Conservation (phyloP, 2,329 filamentous ascomycete genomes). For the Fusarium lateritium region DNA sequence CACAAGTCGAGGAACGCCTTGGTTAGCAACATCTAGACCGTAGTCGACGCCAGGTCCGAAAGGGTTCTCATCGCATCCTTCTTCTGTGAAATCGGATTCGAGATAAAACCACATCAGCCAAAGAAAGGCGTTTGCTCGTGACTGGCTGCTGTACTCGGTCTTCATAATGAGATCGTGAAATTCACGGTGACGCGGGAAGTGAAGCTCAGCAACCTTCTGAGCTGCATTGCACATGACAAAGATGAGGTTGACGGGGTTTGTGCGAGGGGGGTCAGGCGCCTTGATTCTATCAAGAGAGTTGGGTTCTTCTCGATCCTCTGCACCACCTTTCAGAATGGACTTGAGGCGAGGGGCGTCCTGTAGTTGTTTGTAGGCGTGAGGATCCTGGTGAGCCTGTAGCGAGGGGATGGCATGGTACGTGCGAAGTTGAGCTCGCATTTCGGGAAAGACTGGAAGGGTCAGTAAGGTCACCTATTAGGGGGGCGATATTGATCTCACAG, state of each 20-base stretch:
- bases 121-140: slow-evolving; percentile 88
- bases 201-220: slow-evolving; percentile 90
- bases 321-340: slow-evolving; percentile 96
- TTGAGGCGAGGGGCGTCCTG: slow-evolving; percentile 97
- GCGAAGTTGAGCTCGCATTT: slow-evolving; percentile 97
- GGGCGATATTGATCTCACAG: slow-evolving; percentile 70
- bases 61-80: slow-evolving; percentile 90
- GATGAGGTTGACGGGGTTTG: slow-evolving; percentile 97
- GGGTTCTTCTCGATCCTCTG: slow-evolving; percentile 90
- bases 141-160: slow-evolving; percentile 83
- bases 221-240: slow-evolving; percentile 94
- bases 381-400: slow-evolving; percentile 93
- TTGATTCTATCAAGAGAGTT: slow-evolving; percentile 88
- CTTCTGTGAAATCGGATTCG: slow-evolving; percentile 92
- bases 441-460: slow-evolving; percentile 85
- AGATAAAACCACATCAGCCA: slow-evolving; percentile 99
- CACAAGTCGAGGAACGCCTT: slow-evolving; percentile 77
- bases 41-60: slow-evolving; percentile 83
- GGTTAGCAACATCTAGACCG: slow-evolving; percentile 74
- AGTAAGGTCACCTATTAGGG: neutral
- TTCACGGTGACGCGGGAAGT: slow-evolving; percentile 87
- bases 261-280: slow-evolving; percentile 74
- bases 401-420: slow-evolving; percentile 99
- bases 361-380: slow-evolving; percentile 96
- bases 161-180: slow-evolving; percentile 99